Evolutionary conservation across 139 green algal species (phyloP).

Genomic region (Axilococcus clingmanii): DNA sequence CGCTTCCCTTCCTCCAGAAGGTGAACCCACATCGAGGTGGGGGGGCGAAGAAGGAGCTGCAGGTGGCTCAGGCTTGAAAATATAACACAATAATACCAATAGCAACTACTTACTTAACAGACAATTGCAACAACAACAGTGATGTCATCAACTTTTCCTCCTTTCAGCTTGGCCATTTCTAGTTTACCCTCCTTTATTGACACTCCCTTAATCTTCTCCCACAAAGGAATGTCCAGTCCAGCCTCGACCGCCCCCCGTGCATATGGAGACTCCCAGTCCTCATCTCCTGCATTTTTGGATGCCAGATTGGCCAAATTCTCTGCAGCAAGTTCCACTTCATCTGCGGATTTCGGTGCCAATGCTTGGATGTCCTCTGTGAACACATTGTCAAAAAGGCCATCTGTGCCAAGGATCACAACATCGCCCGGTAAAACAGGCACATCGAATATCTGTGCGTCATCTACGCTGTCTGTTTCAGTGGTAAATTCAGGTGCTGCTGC

Average conservation of each 20-base stretch:
- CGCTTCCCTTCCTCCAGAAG: background rate
- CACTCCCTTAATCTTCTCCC: constrained; percentile 57
- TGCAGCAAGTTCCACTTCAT: constrained; percentile 28
- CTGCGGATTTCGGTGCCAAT: constrained; percentile 22
- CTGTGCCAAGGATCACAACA: constrained; percentile 78
- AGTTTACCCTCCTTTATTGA: constrained; percentile 46
- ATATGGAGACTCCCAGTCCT: constrained; percentile 66
- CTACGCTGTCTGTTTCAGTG: constrained; percentile 26
- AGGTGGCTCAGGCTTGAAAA: constrained; percentile 15
- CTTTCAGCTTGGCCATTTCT: constrained; percentile 46
- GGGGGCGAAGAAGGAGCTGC: background rate
- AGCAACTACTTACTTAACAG: constrained; percentile 18
- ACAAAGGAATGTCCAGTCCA: constrained; percentile 65
- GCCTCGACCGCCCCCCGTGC: constrained; percentile 49
- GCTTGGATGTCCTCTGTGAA: constrained; percentile 65
- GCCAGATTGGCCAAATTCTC: constrained; percentile 36
- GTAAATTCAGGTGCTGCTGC: constrained; percentile 28
- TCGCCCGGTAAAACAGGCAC: constrained; percentile 70
- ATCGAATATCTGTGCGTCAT: constrained; percentile 29
- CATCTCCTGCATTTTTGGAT: constrained; percentile 27
- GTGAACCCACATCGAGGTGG: background rate
- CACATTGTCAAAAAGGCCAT: constrained; percentile 97
- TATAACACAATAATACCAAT: background rate
- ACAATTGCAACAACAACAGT: constrained; percentile 65
- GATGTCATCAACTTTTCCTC: constrained; percentile 79